Evolutionary conservation across 768 basidiomycete species (phyloP).

Genomic region (Boletus huronensis): DNA sequence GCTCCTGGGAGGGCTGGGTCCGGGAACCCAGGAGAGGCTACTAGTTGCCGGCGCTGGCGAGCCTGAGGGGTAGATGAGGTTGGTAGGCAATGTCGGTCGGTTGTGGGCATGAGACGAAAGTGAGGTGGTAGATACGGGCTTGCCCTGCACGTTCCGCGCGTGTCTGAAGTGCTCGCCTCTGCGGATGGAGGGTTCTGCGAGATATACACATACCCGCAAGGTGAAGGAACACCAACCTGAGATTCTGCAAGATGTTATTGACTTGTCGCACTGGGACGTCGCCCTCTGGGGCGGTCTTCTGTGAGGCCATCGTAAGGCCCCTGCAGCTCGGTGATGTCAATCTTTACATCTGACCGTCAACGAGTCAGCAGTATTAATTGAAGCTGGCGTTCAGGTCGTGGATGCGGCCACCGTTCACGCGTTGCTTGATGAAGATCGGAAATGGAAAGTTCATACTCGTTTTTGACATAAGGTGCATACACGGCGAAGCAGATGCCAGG

Average conservation of each 20-base stretch:
- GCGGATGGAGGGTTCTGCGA: background rate
- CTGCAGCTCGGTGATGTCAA: background rate
- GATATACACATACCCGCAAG: background rate
- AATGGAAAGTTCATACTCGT: constrained; percentile 21
- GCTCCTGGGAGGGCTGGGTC: constrained; percentile 55
- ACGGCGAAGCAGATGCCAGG: constrained; percentile 17
- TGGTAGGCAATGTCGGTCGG: constrained; percentile 44
- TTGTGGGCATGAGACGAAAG: constrained; percentile 31
- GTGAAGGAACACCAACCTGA: constrained; percentile 22
- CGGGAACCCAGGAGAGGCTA: constrained; percentile 35
- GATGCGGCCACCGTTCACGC: background rate
- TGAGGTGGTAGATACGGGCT: constrained; percentile 13
- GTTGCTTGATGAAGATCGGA: background rate
- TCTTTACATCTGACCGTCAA: constrained; percentile 2
- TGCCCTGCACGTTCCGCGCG: constrained; percentile 47
- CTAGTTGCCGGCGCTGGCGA: background rate
- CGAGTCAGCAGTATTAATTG: background rate
- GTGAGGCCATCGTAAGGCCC: constrained; percentile 10
- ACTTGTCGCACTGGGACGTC: constrained; percentile 24
- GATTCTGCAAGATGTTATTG: constrained; percentile 27
- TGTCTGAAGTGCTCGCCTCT: constrained; percentile 76
- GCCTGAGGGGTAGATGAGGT: constrained; percentile 34
- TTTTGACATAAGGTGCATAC: constrained; percentile 30
- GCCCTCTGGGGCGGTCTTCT: constrained; percentile 2
- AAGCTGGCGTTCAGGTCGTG: background rate